Percentiles rank a stretch among this genome's conserved stretches.
Evolutionary conservation across 768 basidiomycete genomes (phyloP).

Genomic region (Suillus plorans): DNA sequence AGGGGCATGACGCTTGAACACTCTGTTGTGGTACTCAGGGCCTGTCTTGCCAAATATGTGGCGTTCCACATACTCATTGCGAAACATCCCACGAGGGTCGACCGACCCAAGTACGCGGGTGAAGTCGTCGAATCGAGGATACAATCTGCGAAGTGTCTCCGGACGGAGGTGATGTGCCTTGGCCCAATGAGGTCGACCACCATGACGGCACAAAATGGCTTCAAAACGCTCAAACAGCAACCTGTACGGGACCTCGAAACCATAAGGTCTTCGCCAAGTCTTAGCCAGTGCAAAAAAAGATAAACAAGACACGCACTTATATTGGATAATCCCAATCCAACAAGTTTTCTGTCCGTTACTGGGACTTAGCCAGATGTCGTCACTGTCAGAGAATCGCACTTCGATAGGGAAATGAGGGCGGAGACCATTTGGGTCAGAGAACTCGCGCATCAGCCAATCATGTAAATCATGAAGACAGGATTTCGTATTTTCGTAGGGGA

Average conservation of each 20-base stretch:
- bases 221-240: conserved; percentile 77
- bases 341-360: conserved; percentile 75
- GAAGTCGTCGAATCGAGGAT: conserved; percentile 84
- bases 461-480: conserved; percentile 72
- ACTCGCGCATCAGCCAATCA: conserved; percentile 69
- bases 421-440: conserved; percentile 65
- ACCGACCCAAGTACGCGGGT: conserved; percentile 59
- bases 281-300: conserved; percentile 7
- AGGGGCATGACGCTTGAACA: conserved; percentile 42
- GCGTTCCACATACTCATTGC: conserved; percentile 86
- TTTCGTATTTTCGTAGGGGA: conserved; percentile 68
- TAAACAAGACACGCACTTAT: conserved; percentile 61
- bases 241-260: conserved; percentile 78
- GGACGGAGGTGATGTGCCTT: conserved; percentile 81
- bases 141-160: conserved; percentile 58
- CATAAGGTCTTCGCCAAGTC: conserved; percentile 67
- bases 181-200: conserved; percentile 94
- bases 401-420: conserved; percentile 93
- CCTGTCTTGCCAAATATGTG: conserved; percentile 72
- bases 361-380: conserved; percentile 95
- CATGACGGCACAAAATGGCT: conserved; percentile 60
- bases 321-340: conserved; percentile 99
- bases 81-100: conserved; percentile 77
- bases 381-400: conserved; percentile 81
- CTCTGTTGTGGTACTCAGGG: conserved; percentile 38